Conservation (phyloP, 768 basidiomycete genomes). For the Rhodotorula diobovata region DNA sequence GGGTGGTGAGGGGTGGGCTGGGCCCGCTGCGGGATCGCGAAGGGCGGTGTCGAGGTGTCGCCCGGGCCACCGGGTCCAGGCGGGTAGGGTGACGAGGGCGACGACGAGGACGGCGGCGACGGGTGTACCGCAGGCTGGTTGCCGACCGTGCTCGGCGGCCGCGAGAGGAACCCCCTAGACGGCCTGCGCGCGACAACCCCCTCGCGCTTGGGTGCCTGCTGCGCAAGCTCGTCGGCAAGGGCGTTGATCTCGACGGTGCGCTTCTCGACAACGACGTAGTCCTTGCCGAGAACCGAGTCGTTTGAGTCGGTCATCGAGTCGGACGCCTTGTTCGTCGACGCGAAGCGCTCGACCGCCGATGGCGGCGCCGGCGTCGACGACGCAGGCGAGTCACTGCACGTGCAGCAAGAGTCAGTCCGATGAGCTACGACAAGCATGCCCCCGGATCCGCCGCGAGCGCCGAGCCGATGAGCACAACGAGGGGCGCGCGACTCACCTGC, state of each 20-base stretch:
- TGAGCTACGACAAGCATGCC: no score
- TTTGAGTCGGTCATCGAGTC: slow-evolving; percentile 46
- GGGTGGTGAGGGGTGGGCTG: slow-evolving; percentile 32
- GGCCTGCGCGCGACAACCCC: slow-evolving; percentile 46
- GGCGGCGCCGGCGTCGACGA: slow-evolving; percentile 35
- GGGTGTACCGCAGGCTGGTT: slow-evolving; percentile 44
- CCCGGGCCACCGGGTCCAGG: slow-evolving; percentile 41
- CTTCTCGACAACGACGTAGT: slow-evolving; percentile 93
- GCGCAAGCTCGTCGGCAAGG: slow-evolving; percentile 66
- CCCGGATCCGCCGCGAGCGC: not conserved
- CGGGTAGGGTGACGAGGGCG: slow-evolving; percentile 46
- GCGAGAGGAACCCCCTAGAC: slow-evolving; percentile 40
- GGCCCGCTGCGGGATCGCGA: slow-evolving; percentile 41
- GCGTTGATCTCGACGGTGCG: slow-evolving; percentile 86
- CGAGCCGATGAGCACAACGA: rapidly evolving
- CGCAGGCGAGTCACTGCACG: slow-evolving; percentile 11
- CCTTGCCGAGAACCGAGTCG: slow-evolving; percentile 54
- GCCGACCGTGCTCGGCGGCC: slow-evolving; percentile 43
- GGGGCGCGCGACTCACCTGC: not conserved
- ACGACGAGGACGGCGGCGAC: slow-evolving; percentile 43
- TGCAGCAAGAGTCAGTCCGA: not conserved
- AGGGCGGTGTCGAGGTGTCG: slow-evolving; percentile 48
- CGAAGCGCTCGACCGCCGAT: slow-evolving; percentile 28
- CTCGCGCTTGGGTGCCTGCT: slow-evolving; percentile 45
- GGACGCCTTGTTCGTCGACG: slow-evolving; percentile 4